Evolutionary conservation across 257 asterid genomes (phyloP).

Genomic region (Galeopsis tetrahit): DNA sequence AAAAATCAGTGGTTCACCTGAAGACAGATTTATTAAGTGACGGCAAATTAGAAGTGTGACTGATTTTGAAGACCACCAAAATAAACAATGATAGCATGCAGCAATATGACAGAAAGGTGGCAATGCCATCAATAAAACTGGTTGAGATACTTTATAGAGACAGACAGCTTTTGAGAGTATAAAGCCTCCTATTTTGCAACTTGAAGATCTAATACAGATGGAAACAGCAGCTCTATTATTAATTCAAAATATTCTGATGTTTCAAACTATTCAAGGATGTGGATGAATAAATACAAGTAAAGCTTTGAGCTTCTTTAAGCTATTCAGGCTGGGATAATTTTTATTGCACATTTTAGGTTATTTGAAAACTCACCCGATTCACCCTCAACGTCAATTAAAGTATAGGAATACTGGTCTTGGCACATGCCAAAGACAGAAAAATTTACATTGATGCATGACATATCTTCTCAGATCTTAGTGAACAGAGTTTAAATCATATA

Average conservation of each 20-base stretch:
- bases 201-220: constrained; percentile 13
- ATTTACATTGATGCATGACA: background rate
- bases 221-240: constrained; percentile 4
- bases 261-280: constrained; percentile 6
- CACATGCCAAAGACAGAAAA: background rate
- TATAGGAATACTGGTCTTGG: background rate
- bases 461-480: constrained; percentile 12
- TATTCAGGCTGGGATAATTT: constrained; percentile 18
- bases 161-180: constrained; percentile 7
- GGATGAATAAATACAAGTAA: background rate
- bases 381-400: background rate
- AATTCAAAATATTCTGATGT: background rate
- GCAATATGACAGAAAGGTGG: constrained; percentile 1
- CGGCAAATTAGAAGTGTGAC: background rate
- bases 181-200: background rate
- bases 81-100: background rate
- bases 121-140: constrained; percentile 2
- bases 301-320: background rate
- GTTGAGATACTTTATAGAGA: constrained; percentile 26
- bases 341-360: constrained; percentile 2
- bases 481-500: background rate
- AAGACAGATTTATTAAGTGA: constrained; percentile 35
- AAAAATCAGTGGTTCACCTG: constrained; percentile 97
- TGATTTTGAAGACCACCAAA: constrained; percentile 5
- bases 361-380: background rate